Evolutionary conservation across 306 rosid species (phyloP).

Genomic region (Citrullus colocynthis): DNA sequence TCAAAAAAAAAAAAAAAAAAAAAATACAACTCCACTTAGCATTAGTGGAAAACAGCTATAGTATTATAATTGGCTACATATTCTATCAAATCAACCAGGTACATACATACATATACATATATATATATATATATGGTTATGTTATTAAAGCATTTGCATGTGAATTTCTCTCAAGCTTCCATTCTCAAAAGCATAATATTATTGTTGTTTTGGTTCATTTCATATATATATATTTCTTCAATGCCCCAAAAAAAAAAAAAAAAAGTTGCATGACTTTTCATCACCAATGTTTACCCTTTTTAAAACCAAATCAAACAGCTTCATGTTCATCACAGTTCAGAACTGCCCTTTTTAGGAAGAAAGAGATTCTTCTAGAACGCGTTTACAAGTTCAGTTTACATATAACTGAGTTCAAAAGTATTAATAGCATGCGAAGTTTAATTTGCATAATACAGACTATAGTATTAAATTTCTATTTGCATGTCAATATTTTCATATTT

Average conservation of each 20-base stretch:
- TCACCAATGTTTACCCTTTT: not conserved
- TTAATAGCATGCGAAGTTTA: too few species aligned
- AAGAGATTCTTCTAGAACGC: not conserved
- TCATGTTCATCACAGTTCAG: not conserved
- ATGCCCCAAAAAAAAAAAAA: too few species aligned
- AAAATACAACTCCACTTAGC: not conserved
- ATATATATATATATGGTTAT: too few species aligned
- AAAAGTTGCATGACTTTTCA: not conserved
- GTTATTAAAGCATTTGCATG: not conserved
- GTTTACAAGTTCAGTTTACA: not conserved
- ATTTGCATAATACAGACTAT: too few species aligned
- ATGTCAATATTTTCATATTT: too few species aligned
- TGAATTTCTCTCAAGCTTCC: not conserved
- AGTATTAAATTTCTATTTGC: too few species aligned
- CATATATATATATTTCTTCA: not conserved
- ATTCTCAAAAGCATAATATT: not conserved
- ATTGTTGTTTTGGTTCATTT: not conserved
- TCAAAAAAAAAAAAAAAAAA: too few species aligned
- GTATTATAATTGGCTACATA: not conserved
- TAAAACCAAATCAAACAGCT: not conserved
- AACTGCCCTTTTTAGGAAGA: not conserved
- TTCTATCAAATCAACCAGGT: too few species aligned
- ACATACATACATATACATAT: too few species aligned
- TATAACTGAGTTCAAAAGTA: not conserved
- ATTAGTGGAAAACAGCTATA: not conserved